Evolutionary conservation across 805 yeast genomes (phyloP), one percentile per base, ranked within the genome.

Genomic region (Monosporozyma solicola): DNA sequence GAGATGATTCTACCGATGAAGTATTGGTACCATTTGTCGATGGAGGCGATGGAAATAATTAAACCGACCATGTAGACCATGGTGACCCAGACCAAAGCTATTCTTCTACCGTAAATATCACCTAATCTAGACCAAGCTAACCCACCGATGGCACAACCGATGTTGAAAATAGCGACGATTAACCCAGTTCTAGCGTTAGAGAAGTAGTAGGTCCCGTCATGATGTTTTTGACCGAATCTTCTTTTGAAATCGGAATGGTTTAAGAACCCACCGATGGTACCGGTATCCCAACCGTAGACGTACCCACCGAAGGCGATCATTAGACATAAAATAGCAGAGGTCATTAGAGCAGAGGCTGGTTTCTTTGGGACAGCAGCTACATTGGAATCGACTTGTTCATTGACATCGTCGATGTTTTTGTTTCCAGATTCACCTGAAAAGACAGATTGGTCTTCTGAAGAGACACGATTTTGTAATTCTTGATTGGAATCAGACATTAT

Each of bases 121-220:
- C 79, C 88, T 33, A 78, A 60, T 59, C 77, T 80, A 52, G 84
- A 77, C 51, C 84, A 70, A 48, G 78, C 69, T 31, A 84, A 63
- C 68, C 87, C 85, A 67, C 91, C 92, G 51, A 84, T 70, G 52
- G 87, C 87, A 74, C 89, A 83, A 60, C 90, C 91, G 64, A 84
- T 74, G 72, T 83, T 83, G 75, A 84, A 84, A 58, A 80, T 75
- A 53, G 81, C 71, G 41, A 81, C 82, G 52, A 81, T 72, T 56
- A 80, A 70, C 57, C 85, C 84, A 15, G 75, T 74, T 72, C 84
- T 74, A 22, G 75, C 78, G 57, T 77, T 74, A 16, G 84, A 76
- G 53, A 80, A 65, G 59, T 73, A 72, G 60, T 70, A 64, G 2
- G 61, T 70, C 55, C 87, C 86, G 1, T 61, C 58, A 15, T 64